Percentiles rank a stretch among this genome's conserved stretches.
phyloP scores from a whole-genome alignment of 192 early-diverging fungal species.

The Backusella australiensis region DNA sequence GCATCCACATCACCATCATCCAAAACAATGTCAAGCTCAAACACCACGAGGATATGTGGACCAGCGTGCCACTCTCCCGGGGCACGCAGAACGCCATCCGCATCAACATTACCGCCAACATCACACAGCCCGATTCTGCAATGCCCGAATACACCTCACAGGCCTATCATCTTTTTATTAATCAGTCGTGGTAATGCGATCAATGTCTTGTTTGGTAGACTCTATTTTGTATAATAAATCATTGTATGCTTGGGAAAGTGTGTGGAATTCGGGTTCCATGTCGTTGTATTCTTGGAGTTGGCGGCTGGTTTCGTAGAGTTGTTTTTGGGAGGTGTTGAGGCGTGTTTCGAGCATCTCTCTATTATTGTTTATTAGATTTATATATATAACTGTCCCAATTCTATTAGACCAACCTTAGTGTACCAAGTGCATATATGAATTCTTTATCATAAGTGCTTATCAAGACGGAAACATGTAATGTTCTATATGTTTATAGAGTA shows the following conservation, averaged over 20 bases:
- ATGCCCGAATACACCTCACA: constrained; percentile 14
- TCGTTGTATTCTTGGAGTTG: not conserved
- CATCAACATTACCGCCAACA: constrained; percentile 16
- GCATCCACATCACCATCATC: constrained; percentile 5
- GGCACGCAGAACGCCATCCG: constrained; percentile 17
- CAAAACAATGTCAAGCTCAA: constrained; percentile 18
- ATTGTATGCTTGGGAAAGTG: not conserved
- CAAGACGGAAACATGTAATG: not conserved
- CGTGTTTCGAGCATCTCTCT: not conserved
- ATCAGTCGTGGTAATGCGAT: constrained; percentile 42
- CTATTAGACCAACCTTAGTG: not conserved
- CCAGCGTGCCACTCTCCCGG: not conserved
- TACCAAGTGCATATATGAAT: not conserved
- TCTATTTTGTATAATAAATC: not conserved
- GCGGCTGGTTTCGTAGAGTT: not conserved
- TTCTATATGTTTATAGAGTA: not conserved
- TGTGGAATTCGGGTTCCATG: not conserved
- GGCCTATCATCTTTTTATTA: constrained; percentile 24
- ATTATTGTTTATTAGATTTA: too few relatives aligned
- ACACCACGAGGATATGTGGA: not conserved
- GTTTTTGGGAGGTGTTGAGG: not conserved
- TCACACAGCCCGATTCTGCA: constrained; percentile 6
- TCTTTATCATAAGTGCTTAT: not conserved
- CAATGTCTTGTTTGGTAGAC: not conserved
- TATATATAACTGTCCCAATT: too few relatives aligned